A percentile compares a stretch with the other conserved stretches of the same genome.
These are phyloP conservation scores for Thuja plicata DNA, from an alignment of 83 land plant species.

Conservation along the genomic window DNA sequence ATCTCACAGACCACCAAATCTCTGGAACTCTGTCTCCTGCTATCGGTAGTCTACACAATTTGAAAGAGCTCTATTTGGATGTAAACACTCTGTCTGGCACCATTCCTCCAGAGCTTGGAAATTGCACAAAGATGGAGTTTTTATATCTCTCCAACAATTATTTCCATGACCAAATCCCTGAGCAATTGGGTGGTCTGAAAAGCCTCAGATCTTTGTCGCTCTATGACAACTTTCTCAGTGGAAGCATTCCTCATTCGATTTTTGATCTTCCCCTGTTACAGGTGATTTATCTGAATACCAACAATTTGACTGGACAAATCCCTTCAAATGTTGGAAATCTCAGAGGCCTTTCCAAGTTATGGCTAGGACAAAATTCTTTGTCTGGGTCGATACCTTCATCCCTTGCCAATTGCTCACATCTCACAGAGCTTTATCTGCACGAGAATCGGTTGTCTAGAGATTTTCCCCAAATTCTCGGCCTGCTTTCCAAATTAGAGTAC, in stretches of 20 bases:
- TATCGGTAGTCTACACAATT: conserved; percentile 27
- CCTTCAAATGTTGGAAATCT: conserved; percentile 54
- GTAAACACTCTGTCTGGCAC: conserved; percentile 30
- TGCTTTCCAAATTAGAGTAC: conserved; percentile 37
- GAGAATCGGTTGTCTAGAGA: conserved; percentile 32
- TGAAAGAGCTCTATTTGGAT: conserved; percentile 23
- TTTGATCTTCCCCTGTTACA: conserved; percentile 21
- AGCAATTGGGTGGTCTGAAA: conserved; percentile 26
- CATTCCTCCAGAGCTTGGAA: conserved; percentile 56
- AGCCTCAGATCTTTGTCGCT: conserved; percentile 32
- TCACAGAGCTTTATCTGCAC: conserved; percentile 21
- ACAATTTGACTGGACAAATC: conserved; percentile 59
- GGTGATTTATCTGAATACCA: conserved; percentile 15
- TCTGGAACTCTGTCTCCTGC: conserved; percentile 37
- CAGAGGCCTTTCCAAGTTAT: conserved; percentile 29
- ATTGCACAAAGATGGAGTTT: conserved; percentile 24
- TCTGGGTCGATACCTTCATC: conserved; percentile 40
- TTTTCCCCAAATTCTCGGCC: conserved; percentile 30
- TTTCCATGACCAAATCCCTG: conserved; percentile 56
- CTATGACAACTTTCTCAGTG: conserved; percentile 29
- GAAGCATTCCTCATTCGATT: conserved; percentile 19
- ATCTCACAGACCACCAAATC: conserved; percentile 26
- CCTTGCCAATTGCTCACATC: conserved; percentile 32
- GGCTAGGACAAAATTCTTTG: conserved; percentile 38
- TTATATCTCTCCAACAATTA: conserved; percentile 41